phyloP scores from a whole-genome alignment of 345 rosid species.

The Gossypium arboreum region DNA sequence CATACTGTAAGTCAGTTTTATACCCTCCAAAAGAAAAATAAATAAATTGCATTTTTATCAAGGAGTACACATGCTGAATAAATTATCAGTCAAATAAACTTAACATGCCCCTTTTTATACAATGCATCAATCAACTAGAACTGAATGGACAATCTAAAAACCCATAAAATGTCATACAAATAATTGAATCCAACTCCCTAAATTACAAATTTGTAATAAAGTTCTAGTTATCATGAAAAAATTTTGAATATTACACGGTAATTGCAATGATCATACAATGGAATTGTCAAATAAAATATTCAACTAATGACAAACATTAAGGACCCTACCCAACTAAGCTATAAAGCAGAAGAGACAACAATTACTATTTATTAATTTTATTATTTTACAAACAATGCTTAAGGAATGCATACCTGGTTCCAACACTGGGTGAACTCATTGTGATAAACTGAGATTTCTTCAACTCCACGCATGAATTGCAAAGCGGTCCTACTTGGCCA shows the following conservation, averaged over 20 bases:
- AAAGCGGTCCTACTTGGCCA: slow-evolving; percentile 72
- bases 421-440: slow-evolving; percentile 28
- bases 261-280: not conserved
- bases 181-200: not conserved
- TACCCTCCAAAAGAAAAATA: not conserved
- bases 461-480: slow-evolving; percentile 59
- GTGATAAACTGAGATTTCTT: slow-evolving; percentile 38
- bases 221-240: not conserved
- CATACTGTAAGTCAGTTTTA: not conserved
- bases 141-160: not conserved
- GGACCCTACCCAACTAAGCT: not conserved
- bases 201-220: not conserved
- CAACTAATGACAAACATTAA: not conserved
- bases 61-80: not conserved
- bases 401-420: slow-evolving; percentile 37
- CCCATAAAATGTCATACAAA: not conserved
- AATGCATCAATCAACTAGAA: not conserved
- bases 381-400: not conserved
- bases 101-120: not conserved
- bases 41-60: not conserved
- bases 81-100: not conserved
- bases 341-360: slow-evolving; percentile 12
- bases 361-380: not conserved
- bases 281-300: slow-evolving; percentile 3
- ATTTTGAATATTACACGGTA: not conserved